phyloP scores from a whole-genome alignment of 2,329 filamentous ascomycete species.

The Aureobasidium vineae region DNA sequence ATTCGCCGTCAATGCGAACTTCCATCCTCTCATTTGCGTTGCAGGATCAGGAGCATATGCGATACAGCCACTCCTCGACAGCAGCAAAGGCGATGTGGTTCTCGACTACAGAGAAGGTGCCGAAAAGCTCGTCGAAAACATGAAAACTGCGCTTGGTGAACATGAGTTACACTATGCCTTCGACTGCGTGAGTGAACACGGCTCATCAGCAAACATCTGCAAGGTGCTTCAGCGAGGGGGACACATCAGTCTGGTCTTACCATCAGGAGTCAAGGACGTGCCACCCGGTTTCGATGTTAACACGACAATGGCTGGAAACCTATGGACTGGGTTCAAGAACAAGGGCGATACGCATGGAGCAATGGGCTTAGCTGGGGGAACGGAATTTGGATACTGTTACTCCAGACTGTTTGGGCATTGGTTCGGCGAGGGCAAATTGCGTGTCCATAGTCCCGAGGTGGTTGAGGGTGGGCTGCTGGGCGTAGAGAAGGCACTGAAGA shows the following conservation, averaged over 20 bases:
- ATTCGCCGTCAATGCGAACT: background rate
- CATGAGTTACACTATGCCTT: background rate
- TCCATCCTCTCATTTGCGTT: background rate
- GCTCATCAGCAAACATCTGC: slow-evolving; percentile 41
- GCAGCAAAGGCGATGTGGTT: slow-evolving; percentile 54
- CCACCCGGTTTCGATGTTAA: slow-evolving; percentile 29
- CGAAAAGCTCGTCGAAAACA: slow-evolving; percentile 34
- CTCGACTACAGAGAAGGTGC: slow-evolving; percentile 56
- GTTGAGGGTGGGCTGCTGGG: slow-evolving; percentile 56
- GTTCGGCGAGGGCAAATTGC: background rate
- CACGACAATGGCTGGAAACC: background rate
- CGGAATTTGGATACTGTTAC: slow-evolving; percentile 44
- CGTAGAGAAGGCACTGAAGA: slow-evolving; percentile 53
- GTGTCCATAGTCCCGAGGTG: slow-evolving; percentile 44
- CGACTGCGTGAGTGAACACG: slow-evolving; percentile 32
- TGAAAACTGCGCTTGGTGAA: slow-evolving; percentile 32
- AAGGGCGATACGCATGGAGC: slow-evolving; percentile 33
- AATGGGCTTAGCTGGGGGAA: slow-evolving; percentile 26
- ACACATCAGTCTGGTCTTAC: slow-evolving; percentile 38
- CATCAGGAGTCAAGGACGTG: slow-evolving; percentile 18
- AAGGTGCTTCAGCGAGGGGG: slow-evolving; percentile 41
- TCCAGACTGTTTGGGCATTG: slow-evolving; percentile 29
- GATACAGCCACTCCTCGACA: slow-evolving; percentile 29
- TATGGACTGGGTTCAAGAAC: background rate
- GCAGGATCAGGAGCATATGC: background rate